Conservation (phyloP, 768 basidiomycete species). For the Omphalotus guepiniiformis region DNA sequence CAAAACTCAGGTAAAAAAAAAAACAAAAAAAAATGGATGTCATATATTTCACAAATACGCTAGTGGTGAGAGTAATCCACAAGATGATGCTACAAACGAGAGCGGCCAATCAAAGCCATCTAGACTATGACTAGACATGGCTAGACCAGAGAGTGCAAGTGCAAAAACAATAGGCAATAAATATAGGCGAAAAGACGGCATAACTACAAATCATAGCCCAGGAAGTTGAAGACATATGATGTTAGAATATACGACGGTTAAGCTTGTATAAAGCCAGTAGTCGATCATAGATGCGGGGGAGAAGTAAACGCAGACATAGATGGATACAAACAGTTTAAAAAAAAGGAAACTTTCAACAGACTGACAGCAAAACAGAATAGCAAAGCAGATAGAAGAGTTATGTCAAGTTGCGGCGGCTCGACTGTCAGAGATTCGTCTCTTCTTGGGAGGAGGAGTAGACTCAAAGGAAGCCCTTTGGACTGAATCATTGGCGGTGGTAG, state of each 20-base stretch:
- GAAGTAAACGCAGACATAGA: conserved; percentile 11
- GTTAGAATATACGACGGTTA: conserved; percentile 2
- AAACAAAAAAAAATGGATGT: neutral
- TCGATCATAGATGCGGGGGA: conserved; percentile 11
- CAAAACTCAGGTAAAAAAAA: neutral
- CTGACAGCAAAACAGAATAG: conserved; percentile 28
- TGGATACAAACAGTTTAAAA: conserved; percentile 11
- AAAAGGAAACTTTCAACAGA: conserved; percentile 24
- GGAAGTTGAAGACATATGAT: conserved; percentile 4
- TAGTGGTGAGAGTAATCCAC: neutral
- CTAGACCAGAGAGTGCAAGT: neutral
- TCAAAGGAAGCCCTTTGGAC: neutral
- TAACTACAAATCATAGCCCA: conserved; percentile 5
- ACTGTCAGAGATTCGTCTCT: conserved; percentile 11
- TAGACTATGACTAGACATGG: neutral
- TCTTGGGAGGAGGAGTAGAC: conserved; percentile 15
- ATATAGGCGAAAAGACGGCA: conserved; percentile 5
- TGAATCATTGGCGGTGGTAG: neutral
- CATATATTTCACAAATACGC: conserved; percentile 5
- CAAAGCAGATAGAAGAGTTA: conserved; percentile 14
- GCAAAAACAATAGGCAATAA: neutral
- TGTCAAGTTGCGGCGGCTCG: conserved; percentile 11
- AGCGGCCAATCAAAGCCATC: neutral
- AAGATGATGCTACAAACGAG: neutral
- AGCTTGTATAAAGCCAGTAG: conserved; percentile 26